A percentile compares a stretch with the other conserved stretches of the same genome.
phyloP scores from a whole-genome alignment of 768 basidiomycete genomes.

The Boletales sp. region DNA sequence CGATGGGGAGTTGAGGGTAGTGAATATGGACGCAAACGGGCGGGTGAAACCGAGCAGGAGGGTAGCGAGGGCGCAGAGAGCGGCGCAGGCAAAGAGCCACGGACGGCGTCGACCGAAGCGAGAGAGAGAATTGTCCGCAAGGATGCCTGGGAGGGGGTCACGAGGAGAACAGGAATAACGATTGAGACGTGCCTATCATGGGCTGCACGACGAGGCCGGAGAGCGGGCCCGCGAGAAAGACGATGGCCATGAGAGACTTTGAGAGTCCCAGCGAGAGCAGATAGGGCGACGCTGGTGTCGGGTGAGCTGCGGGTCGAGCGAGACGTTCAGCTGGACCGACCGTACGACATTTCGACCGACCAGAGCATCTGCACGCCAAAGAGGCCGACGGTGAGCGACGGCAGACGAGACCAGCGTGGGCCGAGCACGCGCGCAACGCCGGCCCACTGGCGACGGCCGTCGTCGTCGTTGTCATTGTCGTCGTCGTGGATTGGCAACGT shows the following conservation, averaged over 20 bases:
- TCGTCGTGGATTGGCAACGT: no score
- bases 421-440: slow-evolving; percentile 63
- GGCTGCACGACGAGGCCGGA: slow-evolving; percentile 92
- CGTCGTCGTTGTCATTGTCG: not conserved
- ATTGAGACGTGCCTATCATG: slow-evolving; percentile 58
- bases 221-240: slow-evolving; percentile 89
- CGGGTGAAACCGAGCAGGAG: slow-evolving; percentile 82
- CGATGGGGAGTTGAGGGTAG: slow-evolving; percentile 28
- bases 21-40: slow-evolving; percentile 54
- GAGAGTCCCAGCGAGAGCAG: slow-evolving; percentile 84
- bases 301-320: not conserved
- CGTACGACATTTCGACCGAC: slow-evolving; percentile 95
- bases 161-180: not conserved
- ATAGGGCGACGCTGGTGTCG: slow-evolving; percentile 69
- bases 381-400: slow-evolving; percentile 72
- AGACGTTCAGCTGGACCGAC: slow-evolving; percentile 23
- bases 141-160: slow-evolving; percentile 38
- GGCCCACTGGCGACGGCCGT: slow-evolving; percentile 37
- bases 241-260: slow-evolving; percentile 83
- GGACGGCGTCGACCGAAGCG: slow-evolving; percentile 83
- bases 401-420: slow-evolving; percentile 63
- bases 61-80: slow-evolving; percentile 67
- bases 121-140: slow-evolving; percentile 83
- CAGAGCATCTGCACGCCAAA: slow-evolving; percentile 87
- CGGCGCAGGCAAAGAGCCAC: slow-evolving; percentile 73